These are phyloP conservation scores for Moniliophthora roreri DNA, from an alignment of 1,284 basidiomycete genomes.

Conservation along the genomic window DNA sequence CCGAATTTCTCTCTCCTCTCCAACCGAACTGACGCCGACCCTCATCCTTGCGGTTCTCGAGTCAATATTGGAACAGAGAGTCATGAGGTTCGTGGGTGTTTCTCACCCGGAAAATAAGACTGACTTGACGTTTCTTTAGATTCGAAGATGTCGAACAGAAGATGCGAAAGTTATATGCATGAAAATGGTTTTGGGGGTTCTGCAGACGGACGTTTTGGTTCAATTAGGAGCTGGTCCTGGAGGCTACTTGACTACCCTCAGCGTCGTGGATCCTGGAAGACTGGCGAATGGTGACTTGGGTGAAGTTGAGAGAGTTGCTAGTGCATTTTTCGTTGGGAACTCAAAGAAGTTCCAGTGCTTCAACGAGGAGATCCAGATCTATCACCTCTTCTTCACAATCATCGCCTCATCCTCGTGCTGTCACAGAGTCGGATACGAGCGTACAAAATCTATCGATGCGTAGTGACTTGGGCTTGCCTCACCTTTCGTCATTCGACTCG, in stretches of 20 bases:
- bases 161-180: background rate
- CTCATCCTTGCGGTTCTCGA: constrained; percentile 3
- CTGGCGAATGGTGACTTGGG: background rate
- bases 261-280: background rate
- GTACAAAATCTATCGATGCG: background rate
- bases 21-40: background rate
- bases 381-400: background rate
- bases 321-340: background rate
- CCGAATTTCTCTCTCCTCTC: background rate
- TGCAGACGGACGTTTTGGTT: constrained; percentile 1
- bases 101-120: no score
- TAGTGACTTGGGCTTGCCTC: background rate
- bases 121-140: background rate
- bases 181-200: constrained; percentile 1
- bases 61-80: background rate
- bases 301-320: background rate
- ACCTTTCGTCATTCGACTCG: background rate
- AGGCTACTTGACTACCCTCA: background rate
- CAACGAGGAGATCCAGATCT: background rate
- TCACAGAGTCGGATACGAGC: background rate
- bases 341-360: background rate
- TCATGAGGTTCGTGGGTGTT: background rate
- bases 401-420: background rate
- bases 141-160: background rate
- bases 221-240: background rate